Conservation (phyloP, 2,329 filamentous ascomycete species). For the Aspergillus sp. region DNA sequence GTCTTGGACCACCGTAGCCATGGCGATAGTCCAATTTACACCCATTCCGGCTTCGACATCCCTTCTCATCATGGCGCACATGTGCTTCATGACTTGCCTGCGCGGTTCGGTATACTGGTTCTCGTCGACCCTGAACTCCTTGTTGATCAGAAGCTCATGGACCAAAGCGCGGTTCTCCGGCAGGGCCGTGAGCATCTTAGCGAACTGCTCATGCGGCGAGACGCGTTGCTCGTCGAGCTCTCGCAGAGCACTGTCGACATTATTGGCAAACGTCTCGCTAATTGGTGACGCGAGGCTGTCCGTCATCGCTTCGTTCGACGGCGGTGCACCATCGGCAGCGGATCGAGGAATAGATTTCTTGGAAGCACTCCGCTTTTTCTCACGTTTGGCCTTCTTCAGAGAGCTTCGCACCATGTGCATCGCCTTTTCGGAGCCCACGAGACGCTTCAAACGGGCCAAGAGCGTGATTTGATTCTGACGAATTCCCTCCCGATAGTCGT, state of each 20-base stretch:
- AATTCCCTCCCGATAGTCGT: slow-evolving; percentile 58
- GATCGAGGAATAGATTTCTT: slow-evolving; percentile 52
- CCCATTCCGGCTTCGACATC: slow-evolving; percentile 50
- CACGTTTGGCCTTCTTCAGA: slow-evolving; percentile 50
- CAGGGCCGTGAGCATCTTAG: slow-evolving; percentile 51
- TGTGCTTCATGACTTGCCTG: slow-evolving; percentile 49
- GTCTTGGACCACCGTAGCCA: slow-evolving; percentile 56
- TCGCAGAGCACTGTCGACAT: slow-evolving; percentile 25
- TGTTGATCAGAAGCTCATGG: slow-evolving; percentile 57
- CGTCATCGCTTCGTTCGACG: slow-evolving; percentile 26
- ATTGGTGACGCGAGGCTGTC: slow-evolving; percentile 33
- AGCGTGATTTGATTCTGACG: slow-evolving; percentile 57
- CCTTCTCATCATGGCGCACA: slow-evolving; percentile 51
- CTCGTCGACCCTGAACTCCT: slow-evolving; percentile 53
- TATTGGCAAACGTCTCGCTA: slow-evolving; percentile 33
- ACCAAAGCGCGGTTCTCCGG: slow-evolving; percentile 55
- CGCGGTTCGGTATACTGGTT: slow-evolving; percentile 42
- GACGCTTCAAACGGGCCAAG: slow-evolving; percentile 53
- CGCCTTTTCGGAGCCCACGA: slow-evolving; percentile 54
- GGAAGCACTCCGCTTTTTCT: slow-evolving; percentile 43
- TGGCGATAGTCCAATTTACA: slow-evolving; percentile 54
- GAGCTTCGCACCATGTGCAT: slow-evolving; percentile 53
- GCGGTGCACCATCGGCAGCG: slow-evolving; percentile 30
- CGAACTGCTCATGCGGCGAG: slow-evolving; percentile 35
- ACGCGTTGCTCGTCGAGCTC: slow-evolving; percentile 28